Evolutionary conservation across 192 early-diverging fungal genomes (phyloP).

Genomic region (Glomus cerebriforme): DNA sequence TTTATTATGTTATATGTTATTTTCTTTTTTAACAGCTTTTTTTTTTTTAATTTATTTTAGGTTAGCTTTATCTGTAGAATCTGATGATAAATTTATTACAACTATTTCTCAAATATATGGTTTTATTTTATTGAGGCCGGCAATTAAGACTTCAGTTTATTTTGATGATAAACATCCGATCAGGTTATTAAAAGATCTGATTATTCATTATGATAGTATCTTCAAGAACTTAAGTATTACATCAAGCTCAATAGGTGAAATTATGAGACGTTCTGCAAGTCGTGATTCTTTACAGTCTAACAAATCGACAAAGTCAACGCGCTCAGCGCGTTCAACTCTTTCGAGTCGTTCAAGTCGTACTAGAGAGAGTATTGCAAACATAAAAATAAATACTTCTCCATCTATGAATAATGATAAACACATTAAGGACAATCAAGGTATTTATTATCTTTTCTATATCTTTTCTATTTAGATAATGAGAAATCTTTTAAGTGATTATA

Average conservation of each 20-base stretch:
- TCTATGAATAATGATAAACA: not conserved
- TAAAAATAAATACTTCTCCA: not conserved
- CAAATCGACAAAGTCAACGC: not conserved
- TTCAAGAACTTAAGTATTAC: conserved; percentile 1
- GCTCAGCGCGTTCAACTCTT: not conserved
- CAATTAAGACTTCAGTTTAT: conserved; percentile 43
- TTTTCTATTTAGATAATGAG: not conserved
- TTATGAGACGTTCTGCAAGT: conserved; percentile 8
- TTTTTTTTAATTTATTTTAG: conserved; percentile 18
- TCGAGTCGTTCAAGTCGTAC: not conserved
- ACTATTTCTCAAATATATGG: conserved; percentile 51
- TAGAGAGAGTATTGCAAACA: not conserved
- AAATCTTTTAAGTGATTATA: not conserved
- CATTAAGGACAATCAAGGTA: not conserved
- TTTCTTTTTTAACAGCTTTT: not conserved
- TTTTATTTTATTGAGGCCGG: conserved; percentile 48
- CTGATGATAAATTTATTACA: conserved; percentile 37
- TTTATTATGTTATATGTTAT: conserved; percentile 10
- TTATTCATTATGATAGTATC: conserved; percentile 13
- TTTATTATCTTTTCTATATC: too few relatives aligned
- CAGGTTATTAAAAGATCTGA: conserved; percentile 42
- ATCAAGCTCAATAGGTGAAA: not conserved
- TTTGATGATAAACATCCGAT: conserved; percentile 47
- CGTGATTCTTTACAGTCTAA: conserved; percentile 10
- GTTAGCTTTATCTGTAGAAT: conserved; percentile 35